Conservation (phyloP, 2,329 filamentous ascomycete genomes). For the Ustilaginoidea virens region DNA sequence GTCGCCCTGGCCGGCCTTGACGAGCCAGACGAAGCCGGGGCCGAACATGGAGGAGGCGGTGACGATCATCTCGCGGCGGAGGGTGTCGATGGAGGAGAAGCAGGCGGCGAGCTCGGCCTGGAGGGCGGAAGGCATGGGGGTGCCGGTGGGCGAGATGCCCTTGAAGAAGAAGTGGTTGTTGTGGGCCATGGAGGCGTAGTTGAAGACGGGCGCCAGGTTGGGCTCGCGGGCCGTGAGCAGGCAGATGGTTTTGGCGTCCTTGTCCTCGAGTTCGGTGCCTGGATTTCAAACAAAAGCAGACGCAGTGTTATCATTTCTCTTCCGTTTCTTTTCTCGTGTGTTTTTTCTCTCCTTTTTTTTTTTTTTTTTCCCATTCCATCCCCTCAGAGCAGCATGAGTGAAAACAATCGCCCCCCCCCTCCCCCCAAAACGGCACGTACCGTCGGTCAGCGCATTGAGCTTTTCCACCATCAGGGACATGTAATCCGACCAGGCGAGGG, state of each 20-base stretch:
- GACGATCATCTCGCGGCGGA: constrained; percentile 63
- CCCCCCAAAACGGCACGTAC: no score
- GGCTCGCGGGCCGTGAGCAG: constrained; percentile 68
- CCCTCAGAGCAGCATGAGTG: no score
- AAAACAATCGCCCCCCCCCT: no score
- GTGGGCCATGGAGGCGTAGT: constrained; percentile 89
- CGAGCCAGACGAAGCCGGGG: constrained; percentile 92
- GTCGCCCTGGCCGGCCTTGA: constrained; percentile 36
- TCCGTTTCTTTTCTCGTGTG: no score
- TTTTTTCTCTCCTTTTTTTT: no score
- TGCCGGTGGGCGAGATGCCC: constrained; percentile 26
- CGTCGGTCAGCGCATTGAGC: constrained; percentile 58
- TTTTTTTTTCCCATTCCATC: no score
- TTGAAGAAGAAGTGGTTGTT: constrained; percentile 81
- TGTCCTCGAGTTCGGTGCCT: constrained; percentile 51
- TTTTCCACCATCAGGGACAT: constrained; percentile 59
- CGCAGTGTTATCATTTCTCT: no score
- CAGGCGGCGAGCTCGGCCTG: constrained; percentile 44
- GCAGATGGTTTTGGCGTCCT: constrained; percentile 50
- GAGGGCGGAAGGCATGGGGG: constrained; percentile 40
- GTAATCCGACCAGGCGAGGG: constrained; percentile 71
- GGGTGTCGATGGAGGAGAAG: constrained; percentile 72
- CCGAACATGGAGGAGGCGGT: constrained; percentile 89
- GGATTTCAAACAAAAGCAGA: constrained; percentile 2
- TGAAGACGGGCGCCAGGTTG: constrained; percentile 67